phyloP scores from a whole-genome alignment of 2,329 filamentous ascomycete genomes.

The Exophiala bonariae region DNA sequence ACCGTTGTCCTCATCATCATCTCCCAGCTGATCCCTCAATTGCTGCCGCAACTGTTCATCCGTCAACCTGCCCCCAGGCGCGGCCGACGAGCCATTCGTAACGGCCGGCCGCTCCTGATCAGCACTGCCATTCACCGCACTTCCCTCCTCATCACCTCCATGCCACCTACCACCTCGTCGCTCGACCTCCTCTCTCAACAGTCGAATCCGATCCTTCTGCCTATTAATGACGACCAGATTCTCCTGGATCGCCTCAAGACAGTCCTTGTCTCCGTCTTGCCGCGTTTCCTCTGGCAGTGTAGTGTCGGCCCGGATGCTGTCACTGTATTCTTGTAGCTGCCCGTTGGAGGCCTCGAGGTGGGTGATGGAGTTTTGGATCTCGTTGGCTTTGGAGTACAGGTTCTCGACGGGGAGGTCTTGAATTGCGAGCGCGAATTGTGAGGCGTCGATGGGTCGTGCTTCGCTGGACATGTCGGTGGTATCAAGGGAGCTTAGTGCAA shows the following conservation, averaged over 20 bases:
- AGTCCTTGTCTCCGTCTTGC: constrained; percentile 48
- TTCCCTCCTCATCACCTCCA: constrained; percentile 33
- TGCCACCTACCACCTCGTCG: constrained; percentile 57
- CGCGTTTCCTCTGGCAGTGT: constrained; percentile 30
- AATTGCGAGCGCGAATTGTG: constrained; percentile 57
- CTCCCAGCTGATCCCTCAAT: constrained; percentile 36
- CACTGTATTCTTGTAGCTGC: constrained; percentile 54
- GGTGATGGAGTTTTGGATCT: constrained; percentile 60
- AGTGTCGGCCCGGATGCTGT: constrained; percentile 28
- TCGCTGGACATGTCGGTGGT: constrained; percentile 52
- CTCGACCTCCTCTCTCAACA: constrained; percentile 58
- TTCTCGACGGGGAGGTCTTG: constrained; percentile 57
- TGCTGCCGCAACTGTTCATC: constrained; percentile 44
- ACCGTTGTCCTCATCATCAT: constrained; percentile 29
- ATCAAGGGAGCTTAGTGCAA: no score
- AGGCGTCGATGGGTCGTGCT: constrained; percentile 49
- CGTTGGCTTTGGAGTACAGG: constrained; percentile 61
- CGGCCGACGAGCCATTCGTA: neutral
- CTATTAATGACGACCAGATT: constrained; percentile 58
- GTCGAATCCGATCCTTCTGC: constrained; percentile 55
- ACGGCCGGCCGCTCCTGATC: neutral
- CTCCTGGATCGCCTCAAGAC: constrained; percentile 58
- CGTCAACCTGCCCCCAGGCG: constrained; percentile 35
- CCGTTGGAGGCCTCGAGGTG: constrained; percentile 60
- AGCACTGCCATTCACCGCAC: constrained; percentile 11